These are phyloP conservation scores for Baudoinia panamericana DNA, from an alignment of 495 filamentous ascomycete species.

Conservation along the genomic window DNA sequence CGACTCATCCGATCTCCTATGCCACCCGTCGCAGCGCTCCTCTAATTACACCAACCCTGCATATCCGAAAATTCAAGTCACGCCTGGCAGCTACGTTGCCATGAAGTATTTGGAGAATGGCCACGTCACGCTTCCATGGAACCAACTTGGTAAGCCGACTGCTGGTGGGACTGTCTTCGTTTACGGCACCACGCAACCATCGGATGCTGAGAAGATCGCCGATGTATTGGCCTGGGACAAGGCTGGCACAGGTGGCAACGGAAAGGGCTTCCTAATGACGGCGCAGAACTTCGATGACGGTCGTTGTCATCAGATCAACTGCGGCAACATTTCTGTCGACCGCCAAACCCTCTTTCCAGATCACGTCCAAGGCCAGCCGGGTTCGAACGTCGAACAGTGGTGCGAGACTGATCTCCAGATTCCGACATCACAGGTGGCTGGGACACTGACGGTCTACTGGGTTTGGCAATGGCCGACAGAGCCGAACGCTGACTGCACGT, in stretches of 20 bases:
- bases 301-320: slow-evolving; percentile 63
- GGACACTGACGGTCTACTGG: slow-evolving; percentile 72
- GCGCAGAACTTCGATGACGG: slow-evolving; percentile 70
- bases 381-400: slow-evolving; percentile 37
- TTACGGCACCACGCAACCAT: slow-evolving; percentile 63
- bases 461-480: slow-evolving; percentile 78
- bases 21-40: slow-evolving; percentile 40
- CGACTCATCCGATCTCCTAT: slow-evolving; percentile 36
- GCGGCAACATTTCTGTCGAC: slow-evolving; percentile 36
- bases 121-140: slow-evolving; percentile 57
- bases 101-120: slow-evolving; percentile 76
- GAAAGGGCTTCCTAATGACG: slow-evolving; percentile 56
- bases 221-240: slow-evolving; percentile 66
- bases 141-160: slow-evolving; percentile 46
- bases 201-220: slow-evolving; percentile 45
- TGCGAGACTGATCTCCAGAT: slow-evolving; percentile 70
- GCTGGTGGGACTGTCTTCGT: slow-evolving; percentile 67
- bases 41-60: slow-evolving; percentile 38
- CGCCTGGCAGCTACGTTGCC: slow-evolving; percentile 55
- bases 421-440: slow-evolving; percentile 41
- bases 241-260: slow-evolving; percentile 64
- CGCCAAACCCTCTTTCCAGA: slow-evolving; percentile 43
- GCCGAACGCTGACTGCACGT: slow-evolving; percentile 32
- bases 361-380: slow-evolving; percentile 17
- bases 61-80: slow-evolving; percentile 51